Evolutionary conservation across 1,139 yeast species (phyloP).

Genomic region (Pichia sp.): DNA sequence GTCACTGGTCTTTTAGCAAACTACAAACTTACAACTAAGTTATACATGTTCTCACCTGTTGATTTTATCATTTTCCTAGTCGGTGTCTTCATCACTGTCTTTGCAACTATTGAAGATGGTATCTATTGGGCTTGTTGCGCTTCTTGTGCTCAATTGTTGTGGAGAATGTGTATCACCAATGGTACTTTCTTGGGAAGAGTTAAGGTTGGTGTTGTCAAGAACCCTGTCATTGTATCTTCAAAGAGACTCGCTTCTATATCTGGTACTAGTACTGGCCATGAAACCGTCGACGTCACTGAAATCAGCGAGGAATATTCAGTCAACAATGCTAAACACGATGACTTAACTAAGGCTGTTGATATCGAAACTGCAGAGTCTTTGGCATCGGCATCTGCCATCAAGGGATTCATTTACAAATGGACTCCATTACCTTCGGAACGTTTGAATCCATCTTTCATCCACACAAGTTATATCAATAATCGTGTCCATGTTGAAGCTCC

Average conservation of each 20-base stretch:
- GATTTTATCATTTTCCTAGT: constrained; percentile 70
- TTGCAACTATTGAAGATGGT: constrained; percentile 78
- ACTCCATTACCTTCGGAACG: constrained; percentile 56
- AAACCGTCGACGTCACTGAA: background rate
- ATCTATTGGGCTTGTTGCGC: constrained; percentile 86
- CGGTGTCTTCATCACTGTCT: constrained; percentile 76
- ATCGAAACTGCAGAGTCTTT: background rate
- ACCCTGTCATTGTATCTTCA: constrained; percentile 31
- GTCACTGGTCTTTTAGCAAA: constrained; percentile 78
- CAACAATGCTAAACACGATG: background rate
- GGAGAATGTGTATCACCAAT: constrained; percentile 70
- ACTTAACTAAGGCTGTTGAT: background rate
- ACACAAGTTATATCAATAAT: constrained; percentile 39
- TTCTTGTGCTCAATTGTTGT: constrained; percentile 63
- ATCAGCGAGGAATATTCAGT: background rate
- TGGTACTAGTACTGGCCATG: background rate
- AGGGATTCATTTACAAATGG: constrained; percentile 46
- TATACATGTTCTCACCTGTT: constrained; percentile 70
- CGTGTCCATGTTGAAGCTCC: constrained; percentile 60
- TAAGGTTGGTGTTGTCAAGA: constrained; percentile 55
- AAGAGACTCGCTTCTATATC: background rate
- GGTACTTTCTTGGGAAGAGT: constrained; percentile 81
- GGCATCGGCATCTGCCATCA: too few relatives aligned
- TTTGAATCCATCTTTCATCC: constrained; percentile 22
- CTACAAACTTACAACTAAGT: constrained; percentile 60